A percentile compares a stretch with the other conserved stretches of the same genome.
Conservation (phyloP, 2,329 filamentous ascomycete species). For the Fusarium penzigii region DNA sequence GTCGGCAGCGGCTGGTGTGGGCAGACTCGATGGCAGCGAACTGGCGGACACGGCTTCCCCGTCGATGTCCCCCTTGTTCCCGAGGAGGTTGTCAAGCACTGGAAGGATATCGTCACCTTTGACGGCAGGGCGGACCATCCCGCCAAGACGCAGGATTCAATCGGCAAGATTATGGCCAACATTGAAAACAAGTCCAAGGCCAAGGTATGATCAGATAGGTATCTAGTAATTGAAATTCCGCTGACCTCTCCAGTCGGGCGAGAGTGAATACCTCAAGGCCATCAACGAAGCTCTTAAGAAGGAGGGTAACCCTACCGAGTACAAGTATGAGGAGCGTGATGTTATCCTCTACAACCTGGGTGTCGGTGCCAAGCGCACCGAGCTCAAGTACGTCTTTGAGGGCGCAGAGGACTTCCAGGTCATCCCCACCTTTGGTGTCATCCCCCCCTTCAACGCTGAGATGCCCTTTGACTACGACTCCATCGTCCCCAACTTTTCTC, state of each 20-base stretch:
- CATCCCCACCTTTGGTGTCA: slow-evolving; percentile 91
- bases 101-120: slow-evolving; percentile 81
- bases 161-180: slow-evolving; percentile 79
- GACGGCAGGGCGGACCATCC: slow-evolving; percentile 87
- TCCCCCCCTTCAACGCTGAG: slow-evolving; percentile 87
- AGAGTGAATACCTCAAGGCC: slow-evolving; percentile 68
- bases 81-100: slow-evolving; percentile 76
- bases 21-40: slow-evolving; percentile 91
- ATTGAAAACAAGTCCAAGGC: slow-evolving; percentile 71
- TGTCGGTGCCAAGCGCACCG: slow-evolving; percentile 85
- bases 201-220: slow-evolving; percentile 57
- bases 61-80: slow-evolving; percentile 80
- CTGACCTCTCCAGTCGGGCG: slow-evolving; percentile 36
- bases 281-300: slow-evolving; percentile 76
- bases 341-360: slow-evolving; percentile 95
- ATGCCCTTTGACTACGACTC: slow-evolving; percentile 78
- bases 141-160: slow-evolving; percentile 71
- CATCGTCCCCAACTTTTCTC: slow-evolving; percentile 92
- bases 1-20: slow-evolving; percentile 93
- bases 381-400: slow-evolving; percentile 88
- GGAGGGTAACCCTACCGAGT: slow-evolving; percentile 71
- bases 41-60: slow-evolving; percentile 87
- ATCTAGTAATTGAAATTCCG: slow-evolving; percentile 2
- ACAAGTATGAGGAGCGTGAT: slow-evolving; percentile 82
- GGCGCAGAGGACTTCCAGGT: slow-evolving; percentile 90